These are phyloP conservation scores for Kodamaea fukazawae DNA, from an alignment of 805 yeast species.

Conservation along the genomic window DNA sequence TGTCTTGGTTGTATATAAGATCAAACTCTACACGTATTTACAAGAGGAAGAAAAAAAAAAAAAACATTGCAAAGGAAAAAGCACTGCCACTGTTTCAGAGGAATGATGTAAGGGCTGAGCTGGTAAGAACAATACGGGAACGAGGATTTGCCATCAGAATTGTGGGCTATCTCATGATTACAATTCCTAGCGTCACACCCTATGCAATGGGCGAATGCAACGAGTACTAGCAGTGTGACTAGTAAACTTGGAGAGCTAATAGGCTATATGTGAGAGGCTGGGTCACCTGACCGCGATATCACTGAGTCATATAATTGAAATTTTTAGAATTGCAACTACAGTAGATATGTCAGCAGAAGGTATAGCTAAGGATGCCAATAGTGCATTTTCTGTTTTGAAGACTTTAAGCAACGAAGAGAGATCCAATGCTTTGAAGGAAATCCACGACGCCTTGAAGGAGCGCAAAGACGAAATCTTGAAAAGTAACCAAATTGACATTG, in stretches of 20 bases:
- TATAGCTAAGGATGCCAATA: constrained; percentile 77
- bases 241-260: too few species aligned
- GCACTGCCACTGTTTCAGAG: constrained; percentile 6
- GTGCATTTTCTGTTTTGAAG: constrained; percentile 81
- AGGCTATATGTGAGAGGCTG: constrained; percentile 2
- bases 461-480: constrained; percentile 60
- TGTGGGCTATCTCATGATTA: too few species aligned
- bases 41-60: constrained; percentile 2
- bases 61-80: too few species aligned
- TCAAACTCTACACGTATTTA: constrained; percentile 3
- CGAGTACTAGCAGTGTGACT: too few species aligned
- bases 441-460: constrained; percentile 64
- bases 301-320: neutral
- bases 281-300: neutral
- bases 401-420: constrained; percentile 73
- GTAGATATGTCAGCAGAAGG: constrained; percentile 49
- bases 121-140: too few species aligned
- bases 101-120: too few species aligned
- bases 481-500: constrained; percentile 77
- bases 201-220: too few species aligned
- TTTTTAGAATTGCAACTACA: neutral
- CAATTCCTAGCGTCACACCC: too few species aligned
- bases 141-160: too few species aligned
- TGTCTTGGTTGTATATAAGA: neutral
- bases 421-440: constrained; percentile 65